Evolutionary conservation across 768 basidiomycete species (phyloP).

Genomic region (Hericium coralloides): DNA sequence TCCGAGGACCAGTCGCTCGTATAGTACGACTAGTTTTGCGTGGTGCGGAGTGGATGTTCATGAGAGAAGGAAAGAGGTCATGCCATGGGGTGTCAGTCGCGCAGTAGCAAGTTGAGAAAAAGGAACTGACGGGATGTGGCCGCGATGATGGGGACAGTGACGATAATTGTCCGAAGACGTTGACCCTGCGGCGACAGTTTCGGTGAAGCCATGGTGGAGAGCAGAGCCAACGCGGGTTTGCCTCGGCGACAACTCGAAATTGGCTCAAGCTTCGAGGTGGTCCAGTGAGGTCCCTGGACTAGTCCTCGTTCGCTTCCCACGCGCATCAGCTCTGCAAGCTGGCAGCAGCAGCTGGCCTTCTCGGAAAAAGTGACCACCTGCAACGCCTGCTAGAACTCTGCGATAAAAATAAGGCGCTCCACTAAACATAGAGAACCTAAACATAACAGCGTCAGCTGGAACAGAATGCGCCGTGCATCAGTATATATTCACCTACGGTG

Average conservation of each 20-base stretch:
- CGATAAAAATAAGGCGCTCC: not conserved
- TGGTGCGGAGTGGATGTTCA: not conserved
- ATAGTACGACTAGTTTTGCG: constrained; percentile 54
- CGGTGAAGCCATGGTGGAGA: constrained; percentile 9
- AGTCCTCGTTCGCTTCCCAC: not conserved
- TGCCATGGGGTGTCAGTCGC: constrained; percentile 3
- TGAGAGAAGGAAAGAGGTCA: not conserved
- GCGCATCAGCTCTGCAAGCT: not conserved
- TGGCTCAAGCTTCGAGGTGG: not conserved
- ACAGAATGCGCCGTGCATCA: not conserved
- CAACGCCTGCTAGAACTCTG: not conserved
- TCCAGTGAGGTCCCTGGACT: not conserved
- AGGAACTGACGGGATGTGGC: constrained; percentile 48
- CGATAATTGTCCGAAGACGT: constrained; percentile 44
- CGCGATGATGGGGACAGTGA: constrained; percentile 55
- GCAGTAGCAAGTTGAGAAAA: constrained; percentile 1
- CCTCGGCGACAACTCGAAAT: not conserved
- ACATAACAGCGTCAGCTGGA: not conserved
- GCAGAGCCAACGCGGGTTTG: not conserved
- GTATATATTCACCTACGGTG: not conserved
- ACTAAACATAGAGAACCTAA: not conserved
- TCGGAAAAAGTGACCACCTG: not conserved
- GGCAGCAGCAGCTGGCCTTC: not conserved
- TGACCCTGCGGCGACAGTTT: constrained; percentile 37
- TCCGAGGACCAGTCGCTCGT: constrained; percentile 51